Evolutionary conservation across 2,329 filamentous ascomycete species (phyloP), one percentile per base, ranked within the genome.

Genomic region (Cladosporium sp.): DNA sequence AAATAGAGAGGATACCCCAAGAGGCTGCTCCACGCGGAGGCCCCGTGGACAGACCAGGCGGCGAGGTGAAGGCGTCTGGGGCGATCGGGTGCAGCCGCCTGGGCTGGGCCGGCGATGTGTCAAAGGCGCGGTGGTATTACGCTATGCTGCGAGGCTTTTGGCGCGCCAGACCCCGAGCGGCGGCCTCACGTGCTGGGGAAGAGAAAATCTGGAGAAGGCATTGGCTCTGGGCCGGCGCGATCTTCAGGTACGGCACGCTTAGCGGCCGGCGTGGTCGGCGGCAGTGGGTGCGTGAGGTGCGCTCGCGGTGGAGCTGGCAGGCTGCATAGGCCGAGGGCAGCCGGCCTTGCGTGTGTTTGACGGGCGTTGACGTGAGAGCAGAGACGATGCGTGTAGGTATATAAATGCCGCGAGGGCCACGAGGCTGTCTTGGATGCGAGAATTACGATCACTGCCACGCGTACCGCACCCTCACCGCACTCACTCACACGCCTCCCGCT

Each of bases 161-260:
- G 22, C 22, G 22, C 22, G 22, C 22, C 22, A 28, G 22, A 28
- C 22, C 4, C 22, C 22, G 22, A 28, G 22, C 16, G 44, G 33
- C 35, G 13, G 8, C 14, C 46, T 50, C 48, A 50, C 48, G 48
- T 50, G 48, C 40, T 14, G 31, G 14, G 14, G 31, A 28, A 10
- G 14, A 19, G 37, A 49, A 49, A 49, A 49, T 49, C 46, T 43
- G 46, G 46, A 49, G 46, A 38, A 43, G 10, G 42, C 42, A 50
- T 50, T 50, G 48, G 46, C 38, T 38, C 13, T n/a, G 35, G 16
- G 35, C n/a, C n/a, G 34, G 34, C 11, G 48, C 48, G 48, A 50
- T 50, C 48, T 35, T 43, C 48, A 50, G 48, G 48, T 50, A 50
- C 48, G 40, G 48, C 40, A 10, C 46, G 46, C 32, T 38, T 49